Evolutionary conservation across 2,329 filamentous ascomycete genomes (phyloP).

Genomic region (Domatiomyces catenatus): DNA sequence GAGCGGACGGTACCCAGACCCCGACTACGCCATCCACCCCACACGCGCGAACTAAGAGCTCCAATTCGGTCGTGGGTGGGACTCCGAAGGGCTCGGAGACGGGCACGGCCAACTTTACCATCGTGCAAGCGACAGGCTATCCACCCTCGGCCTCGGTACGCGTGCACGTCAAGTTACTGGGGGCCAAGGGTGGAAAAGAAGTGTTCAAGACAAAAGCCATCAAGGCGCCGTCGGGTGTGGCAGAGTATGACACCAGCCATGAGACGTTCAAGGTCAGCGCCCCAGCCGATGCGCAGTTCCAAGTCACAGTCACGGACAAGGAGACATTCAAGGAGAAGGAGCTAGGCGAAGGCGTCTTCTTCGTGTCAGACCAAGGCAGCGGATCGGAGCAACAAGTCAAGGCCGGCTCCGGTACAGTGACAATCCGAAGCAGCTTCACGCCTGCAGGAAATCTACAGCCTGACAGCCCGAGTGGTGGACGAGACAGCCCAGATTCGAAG

Average conservation of each 20-base stretch:
- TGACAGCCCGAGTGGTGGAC: constrained; percentile 11
- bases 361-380: constrained; percentile 64
- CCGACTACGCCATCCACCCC: constrained; percentile 14
- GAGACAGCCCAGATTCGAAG: constrained; percentile 27
- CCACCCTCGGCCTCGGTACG: constrained; percentile 65
- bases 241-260: constrained; percentile 47
- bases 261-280: constrained; percentile 68
- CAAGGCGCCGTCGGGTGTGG: constrained; percentile 50
- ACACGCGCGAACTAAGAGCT: constrained; percentile 34
- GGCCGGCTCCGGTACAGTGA: constrained; percentile 57
- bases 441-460: constrained; percentile 22
- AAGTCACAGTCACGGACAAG: constrained; percentile 71
- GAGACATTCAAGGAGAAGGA: constrained; percentile 72
- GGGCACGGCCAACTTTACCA: constrained; percentile 64
- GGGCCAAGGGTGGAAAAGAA: constrained; percentile 53
- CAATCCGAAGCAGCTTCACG: constrained; percentile 58
- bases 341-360: constrained; percentile 75
- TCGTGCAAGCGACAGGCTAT: constrained; percentile 66
- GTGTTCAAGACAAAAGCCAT: constrained; percentile 86
- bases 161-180: constrained; percentile 52
- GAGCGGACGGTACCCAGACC: constrained; percentile 6
- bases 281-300: constrained; percentile 71
- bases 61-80: constrained; percentile 37
- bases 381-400: constrained; percentile 57
- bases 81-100: constrained; percentile 38